phyloP scores from a whole-genome alignment of 306 rosid species.

The Canavalia ensiformis region DNA sequence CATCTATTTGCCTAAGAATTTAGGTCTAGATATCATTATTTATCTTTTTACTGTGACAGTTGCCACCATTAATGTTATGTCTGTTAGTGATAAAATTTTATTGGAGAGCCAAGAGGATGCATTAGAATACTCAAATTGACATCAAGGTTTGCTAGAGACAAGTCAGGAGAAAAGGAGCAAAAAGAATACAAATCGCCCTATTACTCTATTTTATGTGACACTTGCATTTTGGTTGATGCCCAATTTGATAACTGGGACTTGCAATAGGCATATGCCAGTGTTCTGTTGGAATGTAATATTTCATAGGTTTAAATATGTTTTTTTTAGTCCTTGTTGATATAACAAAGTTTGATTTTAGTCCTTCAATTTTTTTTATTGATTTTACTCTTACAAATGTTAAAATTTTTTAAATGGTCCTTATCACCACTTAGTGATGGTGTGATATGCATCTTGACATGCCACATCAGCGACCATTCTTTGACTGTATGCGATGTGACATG shows the following conservation, averaged over 20 bases:
- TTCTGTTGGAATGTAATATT: conserved; percentile 20
- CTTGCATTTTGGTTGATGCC: conserved; percentile 1
- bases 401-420: too few relatives aligned
- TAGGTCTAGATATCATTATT: background rate
- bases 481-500: too few relatives aligned
- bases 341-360: too few relatives aligned
- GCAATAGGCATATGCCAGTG: background rate
- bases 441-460: too few relatives aligned
- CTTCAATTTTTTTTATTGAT: too few relatives aligned
- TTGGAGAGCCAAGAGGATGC: background rate
- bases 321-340: too few relatives aligned
- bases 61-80: background rate
- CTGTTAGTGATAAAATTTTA: background rate
- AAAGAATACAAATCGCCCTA: background rate
- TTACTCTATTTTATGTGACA: conserved; percentile 11
- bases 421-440: too few relatives aligned
- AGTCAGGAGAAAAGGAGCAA: background rate
- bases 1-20: background rate
- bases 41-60: background rate
- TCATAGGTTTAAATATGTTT: too few relatives aligned
- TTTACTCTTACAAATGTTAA: too few relatives aligned
- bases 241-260: background rate
- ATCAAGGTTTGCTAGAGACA: background rate
- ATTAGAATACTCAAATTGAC: conserved; percentile 8
- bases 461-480: too few relatives aligned